phyloP scores from a whole-genome alignment of 495 filamentous ascomycete species.

The Penicillium verhagenii region DNA sequence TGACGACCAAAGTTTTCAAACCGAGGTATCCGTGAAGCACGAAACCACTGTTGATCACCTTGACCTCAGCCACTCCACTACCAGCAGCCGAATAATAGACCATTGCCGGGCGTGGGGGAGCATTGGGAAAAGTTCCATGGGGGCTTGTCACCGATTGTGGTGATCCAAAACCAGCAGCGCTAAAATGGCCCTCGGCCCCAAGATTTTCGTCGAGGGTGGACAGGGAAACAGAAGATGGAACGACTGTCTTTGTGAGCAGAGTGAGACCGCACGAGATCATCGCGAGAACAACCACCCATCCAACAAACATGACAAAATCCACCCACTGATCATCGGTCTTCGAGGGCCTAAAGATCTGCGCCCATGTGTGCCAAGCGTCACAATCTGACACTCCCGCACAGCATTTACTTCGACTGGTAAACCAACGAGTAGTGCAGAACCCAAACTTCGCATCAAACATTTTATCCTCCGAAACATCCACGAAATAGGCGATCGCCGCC shows the following conservation, averaged over 20 bases:
- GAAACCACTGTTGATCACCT: constrained; percentile 95
- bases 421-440: constrained; percentile 73
- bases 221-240: constrained; percentile 82
- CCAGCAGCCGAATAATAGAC: constrained; percentile 95
- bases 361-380: constrained; percentile 75
- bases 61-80: constrained; percentile 95
- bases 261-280: constrained; percentile 74
- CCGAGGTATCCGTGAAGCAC: constrained; percentile 95
- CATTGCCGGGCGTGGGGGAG: constrained; percentile 61
- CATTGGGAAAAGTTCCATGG: constrained; percentile 26
- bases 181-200: constrained; percentile 38
- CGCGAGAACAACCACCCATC: constrained; percentile 70
- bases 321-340: constrained; percentile 57
- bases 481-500: constrained; percentile 81
- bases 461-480: constrained; percentile 79
- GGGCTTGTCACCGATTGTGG: constrained; percentile 35
- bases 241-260: constrained; percentile 83
- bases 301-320: constrained; percentile 74
- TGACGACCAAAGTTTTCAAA: constrained; percentile 81
- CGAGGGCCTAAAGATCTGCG: constrained; percentile 57
- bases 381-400: constrained; percentile 66
- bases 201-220: constrained; percentile 87
- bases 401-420: constrained; percentile 71
- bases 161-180: constrained; percentile 33
- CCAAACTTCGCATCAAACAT: constrained; percentile 91